Evolutionary conservation across 78 protist genomes (phyloP).

Genomic region (Dictyostelium citrinum): DNA sequence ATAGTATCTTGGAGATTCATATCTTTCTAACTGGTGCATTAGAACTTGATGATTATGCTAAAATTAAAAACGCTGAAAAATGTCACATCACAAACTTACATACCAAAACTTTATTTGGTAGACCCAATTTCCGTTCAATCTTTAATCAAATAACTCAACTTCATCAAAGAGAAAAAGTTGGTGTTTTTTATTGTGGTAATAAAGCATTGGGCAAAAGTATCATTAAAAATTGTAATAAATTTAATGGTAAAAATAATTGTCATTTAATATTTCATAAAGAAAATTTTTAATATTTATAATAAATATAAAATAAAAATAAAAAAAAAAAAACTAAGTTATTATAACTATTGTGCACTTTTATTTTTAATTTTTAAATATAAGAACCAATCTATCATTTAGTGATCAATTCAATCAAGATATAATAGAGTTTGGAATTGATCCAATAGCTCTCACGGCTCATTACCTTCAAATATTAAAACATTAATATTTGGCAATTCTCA

Average conservation of each 20-base stretch:
- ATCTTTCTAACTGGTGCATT: constrained; percentile 43
- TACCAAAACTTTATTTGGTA: constrained; percentile 47
- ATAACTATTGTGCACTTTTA: no score
- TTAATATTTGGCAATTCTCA: background rate
- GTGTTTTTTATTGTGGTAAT: constrained; percentile 65
- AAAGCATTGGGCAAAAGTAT: background rate
- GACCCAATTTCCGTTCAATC: constrained; percentile 37
- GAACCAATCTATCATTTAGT: background rate
- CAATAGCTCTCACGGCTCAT: no score
- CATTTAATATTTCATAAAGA: constrained; percentile 25
- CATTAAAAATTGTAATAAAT: background rate
- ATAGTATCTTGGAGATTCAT: constrained; percentile 49
- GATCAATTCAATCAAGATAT: background rate
- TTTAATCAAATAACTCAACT: constrained; percentile 2
- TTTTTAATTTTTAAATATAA: no score
- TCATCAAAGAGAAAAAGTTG: constrained; percentile 6
- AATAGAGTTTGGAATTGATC: no score
- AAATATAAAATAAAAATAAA: background rate
- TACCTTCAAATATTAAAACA: background rate
- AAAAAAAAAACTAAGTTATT: no score
- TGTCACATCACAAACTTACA: constrained; percentile 37
- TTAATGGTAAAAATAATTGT: constrained; percentile 22
- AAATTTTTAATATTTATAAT: background rate
- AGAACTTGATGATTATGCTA: constrained; percentile 31
- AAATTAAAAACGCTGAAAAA: constrained; percentile 31